Conservation (phyloP, 345 rosid genomes). For the Bruguiera sexangula region DNA sequence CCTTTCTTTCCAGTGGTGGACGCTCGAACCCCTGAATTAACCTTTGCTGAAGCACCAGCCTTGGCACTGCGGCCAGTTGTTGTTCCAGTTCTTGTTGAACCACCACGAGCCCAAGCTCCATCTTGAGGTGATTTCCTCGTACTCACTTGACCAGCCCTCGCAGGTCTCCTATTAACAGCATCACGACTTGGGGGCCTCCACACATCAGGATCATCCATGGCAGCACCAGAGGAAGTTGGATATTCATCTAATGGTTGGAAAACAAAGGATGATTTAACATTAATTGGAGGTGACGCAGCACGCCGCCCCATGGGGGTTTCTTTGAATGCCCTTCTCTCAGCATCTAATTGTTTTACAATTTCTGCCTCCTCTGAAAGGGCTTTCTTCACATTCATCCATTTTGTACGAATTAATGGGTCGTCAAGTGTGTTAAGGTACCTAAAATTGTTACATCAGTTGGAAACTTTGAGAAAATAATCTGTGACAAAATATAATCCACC, state of each 20-base stretch:
- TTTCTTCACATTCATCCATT: slow-evolving; percentile 96
- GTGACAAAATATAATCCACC: not conserved
- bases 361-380: slow-evolving; percentile 84
- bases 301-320: slow-evolving; percentile 72
- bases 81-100: slow-evolving; percentile 42
- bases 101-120: slow-evolving; percentile 89
- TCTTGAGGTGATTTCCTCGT: slow-evolving; percentile 87
- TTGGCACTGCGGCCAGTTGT: slow-evolving; percentile 72
- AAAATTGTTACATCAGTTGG: not conserved
- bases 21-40: slow-evolving; percentile 57
- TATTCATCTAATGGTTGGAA: slow-evolving; percentile 98
- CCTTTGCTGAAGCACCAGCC: slow-evolving; percentile 56
- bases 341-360: slow-evolving; percentile 90
- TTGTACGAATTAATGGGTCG: slow-evolving; percentile 71
- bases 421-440: slow-evolving; percentile 85
- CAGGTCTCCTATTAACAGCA: slow-evolving; percentile 63
- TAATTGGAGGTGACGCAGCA: slow-evolving; percentile 80
- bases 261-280: slow-evolving; percentile 77
- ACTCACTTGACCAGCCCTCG: slow-evolving; percentile 73
- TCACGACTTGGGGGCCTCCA: slow-evolving; percentile 99
- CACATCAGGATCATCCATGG: slow-evolving; percentile 97
- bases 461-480: not conserved
- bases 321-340: slow-evolving; percentile 88
- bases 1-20: slow-evolving; percentile 77
- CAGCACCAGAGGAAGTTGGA: slow-evolving; percentile 78